Evolutionary conservation across 2,329 filamentous ascomycete genomes (phyloP).

Genomic region (Aureobasidium uvarum): DNA sequence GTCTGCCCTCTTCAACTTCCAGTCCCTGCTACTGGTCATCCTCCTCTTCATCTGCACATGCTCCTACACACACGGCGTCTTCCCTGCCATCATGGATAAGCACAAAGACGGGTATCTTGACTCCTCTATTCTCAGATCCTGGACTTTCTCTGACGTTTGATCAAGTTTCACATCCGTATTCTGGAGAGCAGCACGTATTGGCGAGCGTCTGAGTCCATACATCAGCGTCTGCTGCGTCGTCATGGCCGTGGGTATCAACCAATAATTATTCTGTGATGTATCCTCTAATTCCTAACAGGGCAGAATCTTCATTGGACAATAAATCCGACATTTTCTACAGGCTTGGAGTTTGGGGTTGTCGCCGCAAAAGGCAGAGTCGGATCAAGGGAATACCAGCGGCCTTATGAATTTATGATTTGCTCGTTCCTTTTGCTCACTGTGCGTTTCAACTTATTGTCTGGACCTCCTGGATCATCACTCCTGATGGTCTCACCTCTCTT

Average conservation of each 20-base stretch:
- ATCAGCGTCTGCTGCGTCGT: constrained; percentile 88
- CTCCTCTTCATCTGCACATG: constrained; percentile 95
- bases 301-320: constrained; percentile 33
- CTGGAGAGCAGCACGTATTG: constrained; percentile 93
- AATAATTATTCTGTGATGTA: background rate
- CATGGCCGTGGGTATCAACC: constrained; percentile 72
- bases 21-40: constrained; percentile 90
- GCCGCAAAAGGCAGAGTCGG: background rate
- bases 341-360: constrained; percentile 24
- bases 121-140: background rate
- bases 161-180: constrained; percentile 75
- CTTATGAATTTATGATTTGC: background rate
- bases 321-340: background rate
- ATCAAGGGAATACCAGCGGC: background rate
- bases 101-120: constrained; percentile 77
- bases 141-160: constrained; percentile 3
- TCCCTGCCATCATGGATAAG: constrained; percentile 84
- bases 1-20: constrained; percentile 99
- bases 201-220: constrained; percentile 90
- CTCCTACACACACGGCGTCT: constrained; percentile 86
- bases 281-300: constrained; percentile 26
- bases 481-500: too few relatives aligned
- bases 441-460: background rate
- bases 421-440: background rate
- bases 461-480: too few relatives aligned